Base-by-base conservation (phyloP, 768 basidiomycete species). In the Amyloporia xantha region DNA sequence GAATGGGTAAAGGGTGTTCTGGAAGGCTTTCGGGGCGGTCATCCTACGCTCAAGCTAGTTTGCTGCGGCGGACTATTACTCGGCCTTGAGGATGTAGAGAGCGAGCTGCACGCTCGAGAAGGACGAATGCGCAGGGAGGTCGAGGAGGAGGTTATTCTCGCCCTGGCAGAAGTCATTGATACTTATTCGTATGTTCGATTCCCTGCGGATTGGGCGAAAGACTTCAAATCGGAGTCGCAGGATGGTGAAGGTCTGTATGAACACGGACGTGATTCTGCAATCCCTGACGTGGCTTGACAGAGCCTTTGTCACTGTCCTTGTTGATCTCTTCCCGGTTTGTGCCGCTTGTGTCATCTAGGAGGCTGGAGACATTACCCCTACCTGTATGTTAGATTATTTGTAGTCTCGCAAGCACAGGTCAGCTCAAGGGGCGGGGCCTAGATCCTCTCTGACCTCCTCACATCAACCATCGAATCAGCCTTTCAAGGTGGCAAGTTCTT, bases 121-220 rank as follows among this genome's bases (percentile, higher is more conserved):
- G 65, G 39, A 46, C 63, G 21, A 57, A 60, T 12, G 59, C 70
- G 73, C 39, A 65, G 67, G 3, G 60, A 59, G 37, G 73, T 83
- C 9, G 82, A 90, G 62, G 76, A 84, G 47, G 83, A 86, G 57
- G 61, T 79, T 21, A 69, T 89, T 25, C 68, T 91, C 23, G 77
- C 84, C 2, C 69, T 88, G 23, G 86, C 88, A 6, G 86, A 89
- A 59, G 75, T 84, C 20, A 76, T 89, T 62, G 86, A 89, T 55
- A 65, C 74, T 10, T 80, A 82, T 52, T 56, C 59, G 15, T 61
- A 49, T 10, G 54, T 45, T 20, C 47, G 50, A 4, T 48, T 59
- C 5, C 65, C 68, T 4, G 64, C 62, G 41, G 70, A 69, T 13
- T 88, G 86, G 86, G 79, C 83, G 59, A 75, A 71, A 44, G 85